phyloP scores from a whole-genome alignment of 768 basidiomycete genomes.

The Pleurotus cornucopiae region DNA sequence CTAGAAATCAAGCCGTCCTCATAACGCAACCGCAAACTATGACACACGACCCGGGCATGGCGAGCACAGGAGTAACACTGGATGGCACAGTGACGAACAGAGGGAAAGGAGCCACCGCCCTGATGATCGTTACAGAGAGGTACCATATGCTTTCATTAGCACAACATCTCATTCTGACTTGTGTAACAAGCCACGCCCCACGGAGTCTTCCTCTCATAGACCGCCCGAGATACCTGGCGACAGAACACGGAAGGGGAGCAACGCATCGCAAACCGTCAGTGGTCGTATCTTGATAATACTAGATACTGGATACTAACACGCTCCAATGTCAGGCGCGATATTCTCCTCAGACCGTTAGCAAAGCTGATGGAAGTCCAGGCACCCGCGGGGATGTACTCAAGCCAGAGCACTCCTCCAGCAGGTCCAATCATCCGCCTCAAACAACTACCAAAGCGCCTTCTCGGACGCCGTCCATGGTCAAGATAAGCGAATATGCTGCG shows the following conservation, averaged over 20 bases:
- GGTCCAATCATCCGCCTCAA: not conserved
- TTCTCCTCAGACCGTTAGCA: not conserved
- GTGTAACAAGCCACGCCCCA: not conserved
- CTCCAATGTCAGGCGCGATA: not conserved
- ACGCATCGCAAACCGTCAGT: conserved; percentile 3
- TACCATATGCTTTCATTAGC: not conserved
- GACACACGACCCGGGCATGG: not conserved
- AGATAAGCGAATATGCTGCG: not conserved
- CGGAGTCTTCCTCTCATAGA: not conserved
- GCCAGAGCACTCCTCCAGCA: not conserved
- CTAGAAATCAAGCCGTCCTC: not conserved
- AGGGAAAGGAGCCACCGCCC: not conserved
- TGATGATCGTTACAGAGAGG: conserved; percentile 5
- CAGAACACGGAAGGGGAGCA: conserved; percentile 2
- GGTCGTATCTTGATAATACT: not conserved
- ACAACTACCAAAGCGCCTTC: not conserved
- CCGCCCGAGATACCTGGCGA: not conserved
- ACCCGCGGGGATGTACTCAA: not conserved
- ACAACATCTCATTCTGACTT: too few species aligned
- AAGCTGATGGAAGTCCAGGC: not conserved
- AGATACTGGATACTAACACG: not conserved
- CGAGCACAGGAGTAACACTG: not conserved
- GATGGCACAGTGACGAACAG: conserved; percentile 3
- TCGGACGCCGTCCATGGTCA: conserved; percentile 5
- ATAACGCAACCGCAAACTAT: not conserved